A percentile compares a stretch with the other conserved stretches of the same genome.
phyloP scores from a whole-genome alignment of 306 rosid genomes.

The Acacia acuminata region DNA sequence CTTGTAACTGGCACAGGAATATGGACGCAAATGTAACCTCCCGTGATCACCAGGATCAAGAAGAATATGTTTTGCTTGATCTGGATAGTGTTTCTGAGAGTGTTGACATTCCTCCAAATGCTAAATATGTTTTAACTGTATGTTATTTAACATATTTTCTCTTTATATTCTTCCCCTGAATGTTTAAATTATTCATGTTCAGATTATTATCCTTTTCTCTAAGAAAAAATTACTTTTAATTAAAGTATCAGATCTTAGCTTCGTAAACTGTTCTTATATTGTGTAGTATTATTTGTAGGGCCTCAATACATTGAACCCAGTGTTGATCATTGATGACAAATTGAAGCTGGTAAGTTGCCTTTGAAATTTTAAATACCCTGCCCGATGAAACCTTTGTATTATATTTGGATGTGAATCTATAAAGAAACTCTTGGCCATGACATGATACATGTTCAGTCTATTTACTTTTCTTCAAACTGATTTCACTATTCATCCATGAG shows the following conservation, averaged over 20 bases:
- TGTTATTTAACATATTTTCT: slow-evolving; percentile 5
- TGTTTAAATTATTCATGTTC: neutral
- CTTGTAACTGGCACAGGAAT: slow-evolving; percentile 16
- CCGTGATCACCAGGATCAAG: slow-evolving; percentile 43
- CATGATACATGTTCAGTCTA: neutral
- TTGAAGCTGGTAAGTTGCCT: slow-evolving; percentile 65
- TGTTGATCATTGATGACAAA: slow-evolving; percentile 62
- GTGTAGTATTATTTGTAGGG: slow-evolving; percentile 50
- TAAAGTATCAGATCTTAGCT: slow-evolving; percentile 6
- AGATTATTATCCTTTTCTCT: neutral
- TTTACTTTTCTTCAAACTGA: neutral
- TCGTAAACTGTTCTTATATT: slow-evolving; percentile 22
- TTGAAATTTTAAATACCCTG: neutral
- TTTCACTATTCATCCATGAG: neutral
- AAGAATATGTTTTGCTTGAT: slow-evolving; percentile 76
- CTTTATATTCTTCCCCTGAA: neutral
- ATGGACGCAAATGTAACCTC: slow-evolving; percentile 53
- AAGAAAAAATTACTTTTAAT: slow-evolving; percentile 6
- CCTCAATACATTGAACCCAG: slow-evolving; percentile 75
- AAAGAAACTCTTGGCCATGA: neutral
- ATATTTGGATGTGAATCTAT: neutral
- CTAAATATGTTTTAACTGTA: slow-evolving; percentile 75
- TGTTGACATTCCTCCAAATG: slow-evolving; percentile 63
- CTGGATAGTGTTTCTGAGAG: slow-evolving; percentile 54
- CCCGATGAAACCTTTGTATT: neutral